Conservation (phyloP, 2,329 filamentous ascomycete species). For the Diplocarpon rosae region DNA sequence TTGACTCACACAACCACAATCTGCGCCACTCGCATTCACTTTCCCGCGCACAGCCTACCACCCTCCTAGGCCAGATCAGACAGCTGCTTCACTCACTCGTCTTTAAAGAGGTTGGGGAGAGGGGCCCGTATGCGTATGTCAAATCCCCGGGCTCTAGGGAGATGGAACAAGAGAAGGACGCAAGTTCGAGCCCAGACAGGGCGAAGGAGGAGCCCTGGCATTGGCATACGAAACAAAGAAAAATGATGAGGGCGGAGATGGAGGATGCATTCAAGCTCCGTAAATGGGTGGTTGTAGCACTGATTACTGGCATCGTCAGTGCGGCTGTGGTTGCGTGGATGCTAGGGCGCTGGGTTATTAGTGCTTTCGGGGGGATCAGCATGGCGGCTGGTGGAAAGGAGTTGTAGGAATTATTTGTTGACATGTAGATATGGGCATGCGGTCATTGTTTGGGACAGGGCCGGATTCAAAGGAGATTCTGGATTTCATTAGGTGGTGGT, state of each 20-base stretch:
- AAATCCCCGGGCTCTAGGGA: slow-evolving; percentile 8
- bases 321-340: background rate
- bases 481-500: too few relatives aligned
- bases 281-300: slow-evolving; percentile 20
- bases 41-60: slow-evolving; percentile 6
- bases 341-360: slow-evolving; percentile 8
- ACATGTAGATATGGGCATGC: too few relatives aligned
- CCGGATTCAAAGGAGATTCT: too few relatives aligned
- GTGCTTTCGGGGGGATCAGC: background rate
- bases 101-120: slow-evolving; percentile 9
- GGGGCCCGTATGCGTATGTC: slow-evolving; percentile 22
- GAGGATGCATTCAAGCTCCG: slow-evolving; percentile 25
- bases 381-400: too few relatives aligned
- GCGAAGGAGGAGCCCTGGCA: slow-evolving; percentile 20
- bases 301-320: slow-evolving; percentile 9
- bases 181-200: background rate
- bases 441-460: too few relatives aligned
- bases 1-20: slow-evolving; percentile 19
- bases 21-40: slow-evolving; percentile 13
- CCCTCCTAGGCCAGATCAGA: slow-evolving; percentile 9
- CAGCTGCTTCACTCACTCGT: slow-evolving; percentile 16
- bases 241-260: slow-evolving; percentile 26
- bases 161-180: background rate
- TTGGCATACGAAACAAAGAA: slow-evolving; percentile 26
- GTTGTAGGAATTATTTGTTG: too few relatives aligned